phyloP scores from a whole-genome alignment of 2,329 filamentous ascomycete species.

The Knoxdaviesia proteae region DNA sequence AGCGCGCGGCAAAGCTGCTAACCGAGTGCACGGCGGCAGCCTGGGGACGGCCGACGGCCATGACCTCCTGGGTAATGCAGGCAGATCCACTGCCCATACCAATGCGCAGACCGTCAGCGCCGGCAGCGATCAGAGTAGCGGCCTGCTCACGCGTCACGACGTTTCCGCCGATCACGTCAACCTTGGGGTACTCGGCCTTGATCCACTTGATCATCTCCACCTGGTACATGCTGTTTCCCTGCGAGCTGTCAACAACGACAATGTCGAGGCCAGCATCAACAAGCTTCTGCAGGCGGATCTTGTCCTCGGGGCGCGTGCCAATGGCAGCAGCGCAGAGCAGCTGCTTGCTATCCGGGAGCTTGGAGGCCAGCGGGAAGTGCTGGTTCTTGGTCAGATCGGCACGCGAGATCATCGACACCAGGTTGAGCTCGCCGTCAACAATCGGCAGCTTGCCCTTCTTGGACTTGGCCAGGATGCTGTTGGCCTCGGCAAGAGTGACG shows the following conservation, averaged over 20 bases:
- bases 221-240: constrained; percentile 98
- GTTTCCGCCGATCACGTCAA: constrained; percentile 96
- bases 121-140: constrained; percentile 74
- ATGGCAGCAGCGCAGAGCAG: constrained; percentile 88
- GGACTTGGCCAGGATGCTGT: constrained; percentile 77
- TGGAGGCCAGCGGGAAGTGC: constrained; percentile 88
- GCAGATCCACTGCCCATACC: constrained; percentile 97
- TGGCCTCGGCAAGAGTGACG: constrained; percentile 71
- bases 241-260: constrained; percentile 85
- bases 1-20: constrained; percentile 69
- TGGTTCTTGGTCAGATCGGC: constrained; percentile 98
- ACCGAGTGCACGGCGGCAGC: constrained; percentile 85
- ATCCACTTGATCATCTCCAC: constrained; percentile 95
- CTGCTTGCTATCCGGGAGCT: constrained; percentile 93
- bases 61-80: constrained; percentile 98
- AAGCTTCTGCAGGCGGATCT: constrained; percentile 63
- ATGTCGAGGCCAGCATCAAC: constrained; percentile 91
- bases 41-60: constrained; percentile 94
- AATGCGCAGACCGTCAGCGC: constrained; percentile 89
- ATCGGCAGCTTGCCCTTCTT: constrained; percentile 98
- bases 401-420: constrained; percentile 79
- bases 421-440: constrained; percentile 62
- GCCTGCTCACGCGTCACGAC: constrained; percentile 96
- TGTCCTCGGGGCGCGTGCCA: constrained; percentile 86
- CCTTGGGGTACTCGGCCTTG: constrained; percentile 64